Conservation (phyloP, 2,329 filamentous ascomycete genomes). For the Sordariomycetes sp. region DNA sequence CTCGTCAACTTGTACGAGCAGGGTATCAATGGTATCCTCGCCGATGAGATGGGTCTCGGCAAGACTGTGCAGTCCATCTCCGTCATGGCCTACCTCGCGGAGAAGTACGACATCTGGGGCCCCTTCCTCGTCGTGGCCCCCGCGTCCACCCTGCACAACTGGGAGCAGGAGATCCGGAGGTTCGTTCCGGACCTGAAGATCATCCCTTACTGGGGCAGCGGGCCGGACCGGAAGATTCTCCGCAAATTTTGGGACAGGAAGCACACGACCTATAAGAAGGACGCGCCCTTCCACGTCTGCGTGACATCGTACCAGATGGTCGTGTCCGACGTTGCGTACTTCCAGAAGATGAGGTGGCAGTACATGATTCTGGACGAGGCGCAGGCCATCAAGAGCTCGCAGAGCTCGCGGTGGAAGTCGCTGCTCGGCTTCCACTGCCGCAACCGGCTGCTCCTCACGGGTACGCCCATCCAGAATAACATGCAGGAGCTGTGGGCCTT, state of each 20-base stretch:
- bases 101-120: constrained; percentile 96
- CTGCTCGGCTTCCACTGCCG: constrained; percentile 88
- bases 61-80: constrained; percentile 99
- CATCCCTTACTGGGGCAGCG: constrained; percentile 92
- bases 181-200: constrained; percentile 95
- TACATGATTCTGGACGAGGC: constrained; percentile 99
- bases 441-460: constrained; percentile 84
- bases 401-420: constrained; percentile 94
- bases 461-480: constrained; percentile 98
- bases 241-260: constrained; percentile 99
- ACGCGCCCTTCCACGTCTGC: constrained; percentile 89
- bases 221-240: constrained; percentile 85
- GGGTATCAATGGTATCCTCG: constrained; percentile 97
- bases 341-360: constrained; percentile 99
- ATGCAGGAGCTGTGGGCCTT: constrained; percentile 99
- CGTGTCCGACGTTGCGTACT: constrained; percentile 90
- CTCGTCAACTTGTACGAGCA: constrained; percentile 98
- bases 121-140: constrained; percentile 95
- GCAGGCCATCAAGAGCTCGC: constrained; percentile 96
- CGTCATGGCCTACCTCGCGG: constrained; percentile 96
- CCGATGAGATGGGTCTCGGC: constrained; percentile 98
- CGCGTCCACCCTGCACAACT: constrained; percentile 94
- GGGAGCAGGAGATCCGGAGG: constrained; percentile 94
- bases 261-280: constrained; percentile 86
- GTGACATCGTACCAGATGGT: constrained; percentile 97